Conservation (phyloP, 805 yeast genomes). For the Saturnispora ahearnii region DNA sequence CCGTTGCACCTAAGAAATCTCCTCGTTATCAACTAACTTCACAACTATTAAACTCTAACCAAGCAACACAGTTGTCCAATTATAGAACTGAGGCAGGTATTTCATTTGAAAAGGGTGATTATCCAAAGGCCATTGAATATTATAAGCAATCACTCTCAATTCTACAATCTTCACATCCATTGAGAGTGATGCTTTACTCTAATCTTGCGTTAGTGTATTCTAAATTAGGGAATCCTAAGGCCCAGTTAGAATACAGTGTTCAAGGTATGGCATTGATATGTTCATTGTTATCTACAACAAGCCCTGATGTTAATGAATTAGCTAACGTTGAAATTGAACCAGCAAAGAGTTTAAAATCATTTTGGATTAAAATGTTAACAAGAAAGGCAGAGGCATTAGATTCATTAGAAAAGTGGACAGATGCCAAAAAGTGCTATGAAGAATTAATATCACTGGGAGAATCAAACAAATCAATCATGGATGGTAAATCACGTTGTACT, state of each 20-base stretch:
- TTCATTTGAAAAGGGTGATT: conserved; percentile 77
- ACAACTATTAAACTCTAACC: conserved; percentile 18
- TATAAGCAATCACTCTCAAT: conserved; percentile 43
- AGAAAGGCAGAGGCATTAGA: conserved; percentile 82
- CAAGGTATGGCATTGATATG: conserved; percentile 37
- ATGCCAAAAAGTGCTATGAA: conserved; percentile 54
- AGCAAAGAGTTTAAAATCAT: conserved; percentile 50
- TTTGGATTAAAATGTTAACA: conserved; percentile 63
- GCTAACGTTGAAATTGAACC: conserved; percentile 30
- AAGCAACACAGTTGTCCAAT: conserved; percentile 32
- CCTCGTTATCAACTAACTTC: conserved; percentile 11
- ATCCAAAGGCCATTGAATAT: conserved; percentile 48
- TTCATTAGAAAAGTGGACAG: conserved; percentile 58
- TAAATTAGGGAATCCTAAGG: conserved; percentile 62
- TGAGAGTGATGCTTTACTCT: conserved; percentile 59
- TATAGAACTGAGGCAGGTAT: conserved; percentile 49
- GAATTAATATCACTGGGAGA: conserved; percentile 59
- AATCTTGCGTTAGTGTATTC: conserved; percentile 62
- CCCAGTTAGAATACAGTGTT: conserved; percentile 38
- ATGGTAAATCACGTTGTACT: conserved; percentile 74
- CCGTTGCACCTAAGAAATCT: neutral
- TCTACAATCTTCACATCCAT: conserved; percentile 56
- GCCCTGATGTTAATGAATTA: conserved; percentile 6
- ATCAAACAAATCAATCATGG: conserved; percentile 55
- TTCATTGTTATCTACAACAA: conserved; percentile 14